Base-by-base conservation (phyloP, 176 grass and related monocot species). In the Themeda triandra region DNA sequence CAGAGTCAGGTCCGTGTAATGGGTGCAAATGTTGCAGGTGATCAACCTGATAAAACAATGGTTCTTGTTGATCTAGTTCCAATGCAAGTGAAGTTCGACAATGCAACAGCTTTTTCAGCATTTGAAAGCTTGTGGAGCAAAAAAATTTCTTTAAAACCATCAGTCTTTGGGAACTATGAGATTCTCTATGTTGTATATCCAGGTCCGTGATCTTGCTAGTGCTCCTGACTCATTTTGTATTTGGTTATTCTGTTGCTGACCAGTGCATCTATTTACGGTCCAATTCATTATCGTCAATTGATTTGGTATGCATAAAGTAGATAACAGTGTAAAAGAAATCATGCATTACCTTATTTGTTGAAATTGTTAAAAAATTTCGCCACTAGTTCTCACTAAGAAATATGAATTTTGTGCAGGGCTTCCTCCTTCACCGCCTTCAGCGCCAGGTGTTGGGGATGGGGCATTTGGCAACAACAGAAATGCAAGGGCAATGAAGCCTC, bases 161-260 rank as follows among this genome's bases (percentile, higher is more conserved):
- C 89, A 66, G 77, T 69, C 67, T 99, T 94, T 87, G 93, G 97
- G 33, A 82, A 91, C 54, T 99, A 99, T 18, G 78, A 90, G 69
- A 92, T 96, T 79, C 84, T 99, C 66, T 96, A 92, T 82, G 93
- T 99, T 81, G 87, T 99, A 63, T 99, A 99, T 86, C 97, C 93
- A 99, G 97, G 93, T 99, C 13, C 56, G 87, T 35, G 36, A 54
- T 78, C 58, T 75, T 78, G 13, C 3, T 63, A 58, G 33, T 63
- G 28, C 37, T 65, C 29, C 17, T 82, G 40, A 42, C 18, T 69
- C 21, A 48, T 82, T 48, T 78, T 78, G 23, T 83, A 80, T 80
- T 83, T 87, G 13, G 17, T 75, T 37, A 62, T 86, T 67, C 35
- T 66, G 59, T 76, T 59, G 63, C 71, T 81, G 28, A 46, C 80